These are phyloP conservation scores for Trebouxia sp. DNA, from an alignment of 139 green algal species.

Conservation along the genomic window DNA sequence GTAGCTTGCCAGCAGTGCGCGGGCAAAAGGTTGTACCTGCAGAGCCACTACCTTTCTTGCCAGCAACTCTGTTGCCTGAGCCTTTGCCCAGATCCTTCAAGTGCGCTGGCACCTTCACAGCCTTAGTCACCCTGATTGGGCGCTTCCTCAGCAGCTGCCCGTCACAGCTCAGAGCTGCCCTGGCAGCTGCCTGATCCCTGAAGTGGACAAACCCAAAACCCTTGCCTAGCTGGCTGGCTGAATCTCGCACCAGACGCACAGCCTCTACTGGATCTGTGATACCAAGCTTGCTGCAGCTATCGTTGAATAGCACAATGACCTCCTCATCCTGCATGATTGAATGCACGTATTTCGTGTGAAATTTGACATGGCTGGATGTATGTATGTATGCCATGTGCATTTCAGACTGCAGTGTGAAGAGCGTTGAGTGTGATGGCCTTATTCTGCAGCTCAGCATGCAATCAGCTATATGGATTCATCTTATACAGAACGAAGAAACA, in stretches of 20 bases:
- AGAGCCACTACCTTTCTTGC: background rate
- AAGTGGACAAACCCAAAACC: slow-evolving; percentile 83
- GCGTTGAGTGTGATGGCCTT: too few relatives aligned
- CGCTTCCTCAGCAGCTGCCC: slow-evolving; percentile 25
- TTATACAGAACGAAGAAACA: too few relatives aligned
- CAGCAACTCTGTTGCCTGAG: background rate
- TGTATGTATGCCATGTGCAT: background rate
- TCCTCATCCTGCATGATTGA: slow-evolving; percentile 58
- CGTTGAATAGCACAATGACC: slow-evolving; percentile 57
- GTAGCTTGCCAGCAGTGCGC: background rate
- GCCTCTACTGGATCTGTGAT: slow-evolving; percentile 67
- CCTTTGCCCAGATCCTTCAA: background rate
- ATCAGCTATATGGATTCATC: too few relatives aligned
- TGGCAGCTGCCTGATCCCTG: slow-evolving; percentile 48
- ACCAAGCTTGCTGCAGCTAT: background rate
- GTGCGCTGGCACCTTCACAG: slow-evolving; percentile 21
- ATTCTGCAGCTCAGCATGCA: too few relatives aligned
- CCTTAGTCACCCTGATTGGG: slow-evolving; percentile 17
- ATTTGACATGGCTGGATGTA: background rate
- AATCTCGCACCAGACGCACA: slow-evolving; percentile 84
- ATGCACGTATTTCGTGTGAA: background rate
- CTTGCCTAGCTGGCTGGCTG: slow-evolving; percentile 67
- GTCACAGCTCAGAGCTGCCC: slow-evolving; percentile 49
- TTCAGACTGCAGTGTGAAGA: too few relatives aligned
- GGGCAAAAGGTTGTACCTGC: background rate